phyloP scores from a whole-genome alignment of 169 alveolate genomes.

The Nephromyces sp. region DNA sequence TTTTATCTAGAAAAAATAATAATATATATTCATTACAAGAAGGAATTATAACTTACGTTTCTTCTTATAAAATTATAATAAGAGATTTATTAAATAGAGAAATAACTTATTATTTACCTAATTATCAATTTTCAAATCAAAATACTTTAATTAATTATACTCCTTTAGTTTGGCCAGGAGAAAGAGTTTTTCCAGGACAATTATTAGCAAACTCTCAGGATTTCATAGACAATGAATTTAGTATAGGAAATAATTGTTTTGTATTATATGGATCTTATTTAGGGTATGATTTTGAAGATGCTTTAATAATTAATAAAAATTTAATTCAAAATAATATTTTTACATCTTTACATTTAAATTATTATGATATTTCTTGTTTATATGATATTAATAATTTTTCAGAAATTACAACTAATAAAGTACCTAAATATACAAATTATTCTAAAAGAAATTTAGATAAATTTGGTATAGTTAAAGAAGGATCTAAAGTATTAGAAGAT shows the following conservation, averaged over 20 bases:
- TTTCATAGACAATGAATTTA: conserved; percentile 30
- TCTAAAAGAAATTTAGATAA: conserved; percentile 12
- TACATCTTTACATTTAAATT: conserved; percentile 8
- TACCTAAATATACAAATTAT: conserved; percentile 18
- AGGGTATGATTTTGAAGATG: conserved; percentile 43
- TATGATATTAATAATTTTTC: background rate
- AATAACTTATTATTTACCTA: conserved; percentile 34
- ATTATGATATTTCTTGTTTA: background rate
- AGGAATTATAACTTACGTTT: conserved; percentile 21
- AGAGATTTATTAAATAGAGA: conserved; percentile 22
- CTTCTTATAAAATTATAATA: conserved; percentile 33
- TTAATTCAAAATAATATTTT: conserved; percentile 14
- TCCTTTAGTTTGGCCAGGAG: conserved; percentile 38
- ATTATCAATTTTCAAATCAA: conserved; percentile 20
- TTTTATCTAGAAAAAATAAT: conserved; percentile 5
- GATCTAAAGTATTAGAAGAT: conserved; percentile 6
- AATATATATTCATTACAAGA: conserved; percentile 1
- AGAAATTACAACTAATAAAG: background rate
- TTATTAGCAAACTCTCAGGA: conserved; percentile 22
- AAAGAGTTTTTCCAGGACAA: conserved; percentile 7
- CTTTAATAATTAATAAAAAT: conserved; percentile 28
- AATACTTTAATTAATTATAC: conserved; percentile 4
- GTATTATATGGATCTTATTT: conserved; percentile 26
- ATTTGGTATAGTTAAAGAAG: conserved; percentile 20
- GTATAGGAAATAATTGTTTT: conserved; percentile 27